Evolutionary conservation across 352 stramenopile species (phyloP).

Genomic region (Pythium aristosporum): DNA sequence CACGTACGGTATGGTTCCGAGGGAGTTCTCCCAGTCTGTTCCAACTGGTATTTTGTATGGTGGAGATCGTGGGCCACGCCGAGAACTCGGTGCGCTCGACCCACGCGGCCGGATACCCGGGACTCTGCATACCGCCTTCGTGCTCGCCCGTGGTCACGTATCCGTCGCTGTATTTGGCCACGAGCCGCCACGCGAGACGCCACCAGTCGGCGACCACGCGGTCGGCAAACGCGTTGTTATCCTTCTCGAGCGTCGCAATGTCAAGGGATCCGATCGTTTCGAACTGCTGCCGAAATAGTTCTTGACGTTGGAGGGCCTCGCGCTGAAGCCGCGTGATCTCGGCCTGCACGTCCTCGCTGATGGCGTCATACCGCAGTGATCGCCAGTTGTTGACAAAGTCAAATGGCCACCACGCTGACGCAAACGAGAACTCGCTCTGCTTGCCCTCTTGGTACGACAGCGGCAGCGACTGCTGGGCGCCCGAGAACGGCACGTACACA

Average conservation of each 20-base stretch:
- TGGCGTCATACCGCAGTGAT: constrained; percentile 65
- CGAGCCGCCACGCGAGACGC: constrained; percentile 56
- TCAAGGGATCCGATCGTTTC: constrained; percentile 8
- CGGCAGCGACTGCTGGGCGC: constrained; percentile 43
- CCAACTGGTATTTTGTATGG: neutral
- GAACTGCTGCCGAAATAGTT: constrained; percentile 4
- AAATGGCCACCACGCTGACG: constrained; percentile 83
- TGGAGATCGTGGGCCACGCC: constrained; percentile 80
- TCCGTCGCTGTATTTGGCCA: constrained; percentile 72
- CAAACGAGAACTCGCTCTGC: constrained; percentile 62
- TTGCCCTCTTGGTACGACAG: constrained; percentile 64
- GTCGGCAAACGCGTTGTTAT: constrained; percentile 58
- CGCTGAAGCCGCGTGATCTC: constrained; percentile 44
- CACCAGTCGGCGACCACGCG: constrained; percentile 61
- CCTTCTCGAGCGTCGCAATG: constrained; percentile 24
- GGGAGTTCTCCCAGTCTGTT: constrained; percentile 43
- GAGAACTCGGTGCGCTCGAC: constrained; percentile 47
- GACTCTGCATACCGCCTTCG: constrained; percentile 40
- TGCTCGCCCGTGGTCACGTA: constrained; percentile 66
- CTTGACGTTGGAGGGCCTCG: constrained; percentile 28
- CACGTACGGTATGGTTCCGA: too few species aligned
- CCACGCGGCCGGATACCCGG: constrained; percentile 64
- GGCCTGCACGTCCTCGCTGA: constrained; percentile 50
- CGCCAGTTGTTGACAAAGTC: constrained; percentile 89
- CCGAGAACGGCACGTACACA: constrained; percentile 73